Evolutionary conservation across 1,284 basidiomycete genomes (phyloP), one percentile per base, ranked within the genome.

Genomic region (Somion occarium): DNA sequence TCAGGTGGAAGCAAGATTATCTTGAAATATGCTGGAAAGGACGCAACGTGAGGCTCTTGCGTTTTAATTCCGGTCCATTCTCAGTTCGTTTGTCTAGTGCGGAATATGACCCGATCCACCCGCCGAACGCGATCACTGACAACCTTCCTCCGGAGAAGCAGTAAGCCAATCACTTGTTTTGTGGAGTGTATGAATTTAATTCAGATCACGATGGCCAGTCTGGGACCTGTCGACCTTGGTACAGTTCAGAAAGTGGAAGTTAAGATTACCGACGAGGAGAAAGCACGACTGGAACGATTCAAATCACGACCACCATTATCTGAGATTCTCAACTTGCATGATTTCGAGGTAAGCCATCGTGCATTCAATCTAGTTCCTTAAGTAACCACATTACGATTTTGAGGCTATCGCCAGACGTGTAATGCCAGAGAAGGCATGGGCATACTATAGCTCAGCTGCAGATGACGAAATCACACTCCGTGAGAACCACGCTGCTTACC

Each of bases 11-110:
- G 73, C 53, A 79, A 73, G 56, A 80, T 82, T 57, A 81, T 83
- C 56, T 59, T 83, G 60, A 83, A 83, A 61, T 87, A 88, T 57
- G 87, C 83, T 1, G 87, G 88, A 23, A 83, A 80, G 65, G 88
- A 91, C 53, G 87, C 85, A 3, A 88, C 86, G 74, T 78, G 58
- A 59, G 74, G 13, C 9, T 41, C 20, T 41, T 9, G 9, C 39
- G 15, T 12, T 38, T 18, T n/a, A n/a, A 23, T 9, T 46, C 34
- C 30, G n/a, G n/a, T n/a, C n/a, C 30, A 18, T 13, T 7, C 37
- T 44, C 15, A 23, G 30, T 37, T 41, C 18, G 9, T 18, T 18
- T 13, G 13, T 43, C 2, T 39, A 75, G 73, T 2, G 79, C 78
- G 56, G 82, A 75, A 52, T 82, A 82, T 55, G 80, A 81, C 51